A percentile compares a stretch with the other conserved stretches of the same genome.
These are phyloP conservation scores for Schizopora paradoxa DNA, from an alignment of 1,284 basidiomycete species.

Conservation along the genomic window DNA sequence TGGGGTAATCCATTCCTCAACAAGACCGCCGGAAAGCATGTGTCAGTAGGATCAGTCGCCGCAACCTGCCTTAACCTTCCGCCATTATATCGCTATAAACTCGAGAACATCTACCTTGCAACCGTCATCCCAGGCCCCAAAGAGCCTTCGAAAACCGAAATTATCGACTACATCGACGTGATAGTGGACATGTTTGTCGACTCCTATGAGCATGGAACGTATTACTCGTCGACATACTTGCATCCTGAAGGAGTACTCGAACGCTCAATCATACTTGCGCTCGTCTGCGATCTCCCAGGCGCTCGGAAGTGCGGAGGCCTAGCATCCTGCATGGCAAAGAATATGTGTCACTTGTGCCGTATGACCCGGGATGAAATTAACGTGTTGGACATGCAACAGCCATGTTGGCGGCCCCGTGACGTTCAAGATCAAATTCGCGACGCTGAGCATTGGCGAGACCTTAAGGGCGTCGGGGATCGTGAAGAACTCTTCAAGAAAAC, in stretches of 20 bases:
- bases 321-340: slow-evolving; percentile 5
- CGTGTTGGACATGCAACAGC: slow-evolving; percentile 8
- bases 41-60: no score
- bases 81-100: slow-evolving; percentile 11
- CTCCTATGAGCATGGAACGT: slow-evolving; percentile 29
- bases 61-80: slow-evolving; percentile 19
- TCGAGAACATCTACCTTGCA: slow-evolving; percentile 19
- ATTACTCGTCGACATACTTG: slow-evolving; percentile 24
- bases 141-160: slow-evolving; percentile 28
- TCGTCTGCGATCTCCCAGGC: slow-evolving; percentile 31
- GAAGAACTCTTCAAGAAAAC: slow-evolving; percentile 23
- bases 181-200: slow-evolving; percentile 30
- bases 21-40: slow-evolving; percentile 13
- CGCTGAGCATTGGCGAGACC: slow-evolving; percentile 28
- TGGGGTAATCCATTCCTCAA: slow-evolving; percentile 17
- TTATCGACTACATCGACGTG: slow-evolving; percentile 33
- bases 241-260: slow-evolving; percentile 25
- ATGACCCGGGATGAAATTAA: slow-evolving; percentile 10
- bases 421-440: slow-evolving; percentile 7
- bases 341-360: slow-evolving; percentile 20
- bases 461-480: slow-evolving; percentile 19
- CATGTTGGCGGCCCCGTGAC: slow-evolving; percentile 12
- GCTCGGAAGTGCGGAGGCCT: slow-evolving; percentile 24
- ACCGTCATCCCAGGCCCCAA: slow-evolving; percentile 34
- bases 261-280: slow-evolving; percentile 24